These are phyloP conservation scores for Blastocystis sp. DNA, from an alignment of 352 stramenopile species.

Conservation along the genomic window DNA sequence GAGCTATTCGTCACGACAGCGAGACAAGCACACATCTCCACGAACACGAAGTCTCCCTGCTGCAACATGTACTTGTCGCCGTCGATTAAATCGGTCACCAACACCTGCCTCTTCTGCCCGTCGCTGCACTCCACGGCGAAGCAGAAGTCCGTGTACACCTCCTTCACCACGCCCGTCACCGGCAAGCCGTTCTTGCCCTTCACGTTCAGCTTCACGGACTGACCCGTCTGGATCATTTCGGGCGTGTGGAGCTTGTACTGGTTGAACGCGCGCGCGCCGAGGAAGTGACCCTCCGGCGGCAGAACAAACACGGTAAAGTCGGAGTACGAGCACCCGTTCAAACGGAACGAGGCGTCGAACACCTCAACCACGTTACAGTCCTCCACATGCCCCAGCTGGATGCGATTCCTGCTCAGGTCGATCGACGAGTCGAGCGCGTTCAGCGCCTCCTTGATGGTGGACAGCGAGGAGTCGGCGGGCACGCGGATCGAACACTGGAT, in stretches of 20 bases:
- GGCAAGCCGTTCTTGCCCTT: neutral
- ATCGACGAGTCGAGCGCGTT: slow-evolving; percentile 56
- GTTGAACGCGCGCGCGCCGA: neutral
- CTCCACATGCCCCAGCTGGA: slow-evolving; percentile 9
- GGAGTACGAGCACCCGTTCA: slow-evolving; percentile 3
- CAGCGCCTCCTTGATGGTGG: slow-evolving; percentile 36
- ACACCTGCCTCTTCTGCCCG: neutral
- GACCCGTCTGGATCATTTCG: neutral
- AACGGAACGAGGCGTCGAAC: slow-evolving; percentile 25
- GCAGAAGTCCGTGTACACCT: slow-evolving; percentile 25
- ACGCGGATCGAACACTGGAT: slow-evolving; percentile 68
- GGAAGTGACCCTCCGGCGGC: slow-evolving; percentile 1
- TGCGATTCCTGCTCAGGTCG: neutral
- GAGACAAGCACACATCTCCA: neutral
- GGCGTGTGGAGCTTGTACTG: slow-evolving; percentile 28
- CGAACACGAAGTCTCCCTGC: slow-evolving; percentile 18
- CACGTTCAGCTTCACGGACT: neutral
- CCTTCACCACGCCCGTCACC: neutral
- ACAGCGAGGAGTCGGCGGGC: neutral
- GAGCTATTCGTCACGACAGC: neutral
- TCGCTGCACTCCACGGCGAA: slow-evolving; percentile 35
- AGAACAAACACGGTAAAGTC: slow-evolving; percentile 38
- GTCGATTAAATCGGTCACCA: slow-evolving; percentile 10
- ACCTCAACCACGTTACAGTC: slow-evolving; percentile 32
- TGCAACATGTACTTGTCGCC: slow-evolving; percentile 43